phyloP scores from a whole-genome alignment of 192 early-diverging fungal species.

The Podila epigama region DNA sequence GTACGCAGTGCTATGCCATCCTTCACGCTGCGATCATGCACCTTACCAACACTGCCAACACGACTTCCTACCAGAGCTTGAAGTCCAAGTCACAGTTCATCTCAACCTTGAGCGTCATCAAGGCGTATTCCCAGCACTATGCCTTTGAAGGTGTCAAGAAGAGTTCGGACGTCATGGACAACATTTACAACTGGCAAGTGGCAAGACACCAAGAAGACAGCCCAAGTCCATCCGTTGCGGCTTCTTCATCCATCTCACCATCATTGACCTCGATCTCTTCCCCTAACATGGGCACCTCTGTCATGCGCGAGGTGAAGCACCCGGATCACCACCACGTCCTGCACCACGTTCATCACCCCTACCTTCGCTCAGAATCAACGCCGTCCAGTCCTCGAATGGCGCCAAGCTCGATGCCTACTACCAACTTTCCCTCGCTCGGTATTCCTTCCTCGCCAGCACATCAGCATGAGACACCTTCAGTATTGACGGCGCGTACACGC shows the following conservation, averaged over 20 bases:
- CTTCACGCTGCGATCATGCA: constrained; percentile 46
- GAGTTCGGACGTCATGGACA: constrained; percentile 49
- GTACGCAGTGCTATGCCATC: constrained; percentile 45
- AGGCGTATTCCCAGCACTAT: constrained; percentile 46
- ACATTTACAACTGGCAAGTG: constrained; percentile 51
- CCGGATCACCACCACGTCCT: constrained; percentile 46
- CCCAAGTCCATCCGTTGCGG: constrained; percentile 25
- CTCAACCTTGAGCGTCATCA: constrained; percentile 46
- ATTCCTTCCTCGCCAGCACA: constrained; percentile 45
- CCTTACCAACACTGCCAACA: constrained; percentile 48
- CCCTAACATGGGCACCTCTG: constrained; percentile 1
- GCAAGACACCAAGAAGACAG: constrained; percentile 47
- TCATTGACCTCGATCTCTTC: constrained; percentile 13
- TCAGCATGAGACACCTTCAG: constrained; percentile 28
- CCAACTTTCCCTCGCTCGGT: constrained; percentile 38
- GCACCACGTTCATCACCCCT: constrained; percentile 47
- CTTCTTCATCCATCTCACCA: constrained; percentile 6
- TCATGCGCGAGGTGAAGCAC: constrained; percentile 47
- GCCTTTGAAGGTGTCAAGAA: constrained; percentile 49
- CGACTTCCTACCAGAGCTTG: constrained; percentile 47
- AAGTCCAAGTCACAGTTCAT: constrained; percentile 51
- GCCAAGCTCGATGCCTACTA: constrained; percentile 3
- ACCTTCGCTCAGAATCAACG: constrained; percentile 33
- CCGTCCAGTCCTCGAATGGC: constrained; percentile 33
- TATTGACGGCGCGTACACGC: constrained; percentile 23